Conservation (phyloP, 1,284 basidiomycete genomes). For the Ceratobasidium sp. region DNA sequence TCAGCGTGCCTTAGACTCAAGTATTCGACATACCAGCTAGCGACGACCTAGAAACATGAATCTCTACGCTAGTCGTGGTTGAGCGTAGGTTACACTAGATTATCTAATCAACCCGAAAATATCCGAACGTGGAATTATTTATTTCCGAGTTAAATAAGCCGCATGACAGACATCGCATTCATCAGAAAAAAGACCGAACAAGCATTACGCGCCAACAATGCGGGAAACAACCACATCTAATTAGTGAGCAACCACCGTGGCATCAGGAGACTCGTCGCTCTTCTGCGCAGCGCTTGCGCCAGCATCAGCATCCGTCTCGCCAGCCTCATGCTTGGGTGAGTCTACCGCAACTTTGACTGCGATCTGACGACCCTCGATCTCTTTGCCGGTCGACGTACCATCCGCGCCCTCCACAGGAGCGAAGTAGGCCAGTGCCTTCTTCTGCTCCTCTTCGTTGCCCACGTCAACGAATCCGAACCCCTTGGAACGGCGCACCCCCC, state of each 20-base stretch:
- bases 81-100: constrained; percentile 7
- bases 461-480: constrained; percentile 96
- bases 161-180: constrained; percentile 46
- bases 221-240: constrained; percentile 19
- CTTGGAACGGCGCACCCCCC: constrained; percentile 87
- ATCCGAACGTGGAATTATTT: constrained; percentile 33
- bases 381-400: constrained; percentile 68
- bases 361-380: constrained; percentile 77
- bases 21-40: constrained; percentile 30
- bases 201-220: constrained; percentile 10
- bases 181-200: constrained; percentile 35
- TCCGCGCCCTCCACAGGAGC: constrained; percentile 39
- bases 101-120: constrained; percentile 32
- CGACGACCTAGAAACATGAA: constrained; percentile 16
- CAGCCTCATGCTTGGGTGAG: constrained; percentile 58
- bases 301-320: constrained; percentile 53
- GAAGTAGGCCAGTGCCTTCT: constrained; percentile 77
- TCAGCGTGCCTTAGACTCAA: not conserved
- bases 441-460: constrained; percentile 83
- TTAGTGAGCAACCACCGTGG: constrained; percentile 41
- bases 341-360: constrained; percentile 92
- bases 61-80: constrained; percentile 22
- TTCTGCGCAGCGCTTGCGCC: constrained; percentile 47
- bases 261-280: constrained; percentile 45
- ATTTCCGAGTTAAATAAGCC: constrained; percentile 41